phyloP scores from a whole-genome alignment of 805 yeast genomes.

The Metschnikowia orientalis region DNA sequence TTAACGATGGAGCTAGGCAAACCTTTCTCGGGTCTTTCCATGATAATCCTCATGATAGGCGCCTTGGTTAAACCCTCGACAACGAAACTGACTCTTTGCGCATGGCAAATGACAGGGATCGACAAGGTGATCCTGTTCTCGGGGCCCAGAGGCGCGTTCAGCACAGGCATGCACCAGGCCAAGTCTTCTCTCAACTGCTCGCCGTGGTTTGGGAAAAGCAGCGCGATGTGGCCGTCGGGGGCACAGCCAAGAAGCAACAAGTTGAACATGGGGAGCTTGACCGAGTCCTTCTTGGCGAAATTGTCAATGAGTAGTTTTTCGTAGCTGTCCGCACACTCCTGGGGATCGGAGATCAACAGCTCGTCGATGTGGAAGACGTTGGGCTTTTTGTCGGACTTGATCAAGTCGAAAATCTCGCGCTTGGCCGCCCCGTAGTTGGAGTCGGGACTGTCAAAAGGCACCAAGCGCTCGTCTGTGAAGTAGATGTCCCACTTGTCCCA shows the following conservation, averaged over 20 bases:
- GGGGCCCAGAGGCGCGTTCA: constrained; percentile 88
- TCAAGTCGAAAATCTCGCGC: constrained; percentile 69
- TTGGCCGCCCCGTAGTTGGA: constrained; percentile 90
- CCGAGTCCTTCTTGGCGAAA: constrained; percentile 95
- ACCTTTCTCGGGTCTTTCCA: constrained; percentile 97
- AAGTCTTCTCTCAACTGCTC: constrained; percentile 81
- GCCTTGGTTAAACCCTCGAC: constrained; percentile 97
- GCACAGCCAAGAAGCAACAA: constrained; percentile 91
- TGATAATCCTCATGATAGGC: constrained; percentile 80
- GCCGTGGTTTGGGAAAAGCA: constrained; percentile 86
- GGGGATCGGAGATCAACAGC: constrained; percentile 67
- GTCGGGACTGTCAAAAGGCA: constrained; percentile 76
- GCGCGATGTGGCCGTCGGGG: constrained; percentile 97
- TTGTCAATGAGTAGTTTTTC: constrained; percentile 82
- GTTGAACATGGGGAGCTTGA: constrained; percentile 92
- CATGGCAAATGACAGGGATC: constrained; percentile 91
- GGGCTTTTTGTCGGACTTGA: constrained; percentile 56
- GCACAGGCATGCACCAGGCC: constrained; percentile 95
- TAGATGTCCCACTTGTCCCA: constrained; percentile 96
- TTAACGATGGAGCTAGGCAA: constrained; percentile 90
- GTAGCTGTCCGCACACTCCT: constrained; percentile 90
- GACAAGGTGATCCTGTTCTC: constrained; percentile 81
- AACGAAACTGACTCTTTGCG: constrained; percentile 88
- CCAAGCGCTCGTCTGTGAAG: constrained; percentile 94
- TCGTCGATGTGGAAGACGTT: constrained; percentile 81